phyloP scores from a whole-genome alignment of 768 basidiomycete species.

The Phlebiopsis gigantea region DNA sequence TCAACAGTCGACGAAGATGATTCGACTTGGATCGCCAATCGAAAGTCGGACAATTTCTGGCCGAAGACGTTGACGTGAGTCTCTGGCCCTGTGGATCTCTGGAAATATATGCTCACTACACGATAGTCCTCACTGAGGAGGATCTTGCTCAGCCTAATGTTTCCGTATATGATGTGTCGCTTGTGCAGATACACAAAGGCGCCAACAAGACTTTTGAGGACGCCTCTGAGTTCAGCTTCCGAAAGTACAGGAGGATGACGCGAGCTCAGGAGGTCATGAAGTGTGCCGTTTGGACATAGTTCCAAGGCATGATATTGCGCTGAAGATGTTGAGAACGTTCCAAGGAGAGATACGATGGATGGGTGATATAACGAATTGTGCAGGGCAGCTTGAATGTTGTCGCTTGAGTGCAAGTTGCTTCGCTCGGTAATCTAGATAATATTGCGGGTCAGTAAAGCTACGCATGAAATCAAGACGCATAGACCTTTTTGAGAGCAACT shows the following conservation, averaged over 20 bases:
- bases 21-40: conserved; percentile 28
- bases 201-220: conserved; percentile 35
- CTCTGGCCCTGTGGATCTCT: too few relatives aligned
- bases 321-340: conserved; percentile 29
- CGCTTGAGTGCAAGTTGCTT: neutral
- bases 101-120: conserved; percentile 29
- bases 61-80: too few relatives aligned
- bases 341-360: conserved; percentile 41
- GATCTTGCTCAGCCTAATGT: conserved; percentile 35
- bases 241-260: conserved; percentile 20
- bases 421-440: neutral
- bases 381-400: conserved; percentile 15
- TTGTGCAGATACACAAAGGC: conserved; percentile 40
- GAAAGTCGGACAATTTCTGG: conserved; percentile 45
- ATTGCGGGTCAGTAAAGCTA: neutral
- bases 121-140: conserved; percentile 35
- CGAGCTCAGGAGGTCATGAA: conserved; percentile 27
- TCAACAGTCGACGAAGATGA: conserved; percentile 19
- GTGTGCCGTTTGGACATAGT: conserved; percentile 36
- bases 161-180: conserved; percentile 38
- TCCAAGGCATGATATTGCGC: conserved; percentile 39
- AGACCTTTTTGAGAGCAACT: conserved; percentile 41
- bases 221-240: conserved; percentile 33
- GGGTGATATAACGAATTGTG: conserved; percentile 46
- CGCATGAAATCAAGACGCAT: neutral